A percentile compares a stretch with the other conserved stretches of the same genome.
Conservation (phyloP, 768 basidiomycete genomes). For the Trametes elegans region DNA sequence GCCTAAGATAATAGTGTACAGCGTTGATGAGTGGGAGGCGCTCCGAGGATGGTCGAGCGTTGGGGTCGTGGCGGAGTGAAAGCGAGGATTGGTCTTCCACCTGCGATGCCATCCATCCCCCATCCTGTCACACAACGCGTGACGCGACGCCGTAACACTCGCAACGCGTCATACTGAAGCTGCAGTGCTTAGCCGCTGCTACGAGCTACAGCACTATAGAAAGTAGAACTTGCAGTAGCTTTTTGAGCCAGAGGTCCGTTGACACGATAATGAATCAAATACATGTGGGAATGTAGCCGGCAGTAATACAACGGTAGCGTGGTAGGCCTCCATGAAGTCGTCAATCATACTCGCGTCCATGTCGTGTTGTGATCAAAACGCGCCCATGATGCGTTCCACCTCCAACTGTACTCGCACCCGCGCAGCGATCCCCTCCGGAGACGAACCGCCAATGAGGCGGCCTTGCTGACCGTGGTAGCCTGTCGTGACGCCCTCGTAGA, state of each 20-base stretch:
- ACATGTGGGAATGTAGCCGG: neutral
- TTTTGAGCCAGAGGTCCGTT: no score
- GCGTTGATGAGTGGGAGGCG: neutral
- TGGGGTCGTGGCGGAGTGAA: no score
- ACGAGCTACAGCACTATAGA: no score
- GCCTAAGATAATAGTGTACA: conserved; percentile 12
- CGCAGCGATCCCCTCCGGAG: conserved; percentile 61
- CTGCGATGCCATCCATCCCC: no score
- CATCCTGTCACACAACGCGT: no score
- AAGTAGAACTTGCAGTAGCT: no score
- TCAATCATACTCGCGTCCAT: neutral
- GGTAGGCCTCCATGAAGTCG: neutral
- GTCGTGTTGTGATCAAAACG: conserved; percentile 1
- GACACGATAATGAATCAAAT: no score
- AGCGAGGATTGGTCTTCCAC: no score
- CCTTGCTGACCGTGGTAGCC: conserved; percentile 44
- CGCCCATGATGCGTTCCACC: conserved; percentile 58
- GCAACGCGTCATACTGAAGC: no score
- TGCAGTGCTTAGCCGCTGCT: no score
- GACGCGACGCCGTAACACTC: no score
- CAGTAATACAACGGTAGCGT: conserved; percentile 3
- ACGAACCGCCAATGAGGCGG: conserved; percentile 55
- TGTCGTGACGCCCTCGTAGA: conserved; percentile 61
- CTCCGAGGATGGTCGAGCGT: neutral
- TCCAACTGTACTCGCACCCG: conserved; percentile 63